Evolutionary conservation across 2,329 filamentous ascomycete species (phyloP).

Genomic region (Xylaria sp.): DNA sequence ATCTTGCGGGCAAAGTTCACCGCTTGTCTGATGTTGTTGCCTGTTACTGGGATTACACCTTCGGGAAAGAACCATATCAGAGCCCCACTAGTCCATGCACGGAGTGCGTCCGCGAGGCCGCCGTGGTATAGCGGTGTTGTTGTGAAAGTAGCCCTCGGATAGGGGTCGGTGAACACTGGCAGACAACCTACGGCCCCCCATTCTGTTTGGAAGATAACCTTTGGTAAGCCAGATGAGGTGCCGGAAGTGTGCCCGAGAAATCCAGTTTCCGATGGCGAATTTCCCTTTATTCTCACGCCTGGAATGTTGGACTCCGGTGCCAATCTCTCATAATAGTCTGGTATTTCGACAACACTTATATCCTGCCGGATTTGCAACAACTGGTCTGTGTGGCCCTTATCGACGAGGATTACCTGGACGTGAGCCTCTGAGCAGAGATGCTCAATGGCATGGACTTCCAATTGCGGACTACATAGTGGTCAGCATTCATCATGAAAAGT

Average conservation of each 20-base stretch:
- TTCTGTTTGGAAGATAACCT: conserved; percentile 56
- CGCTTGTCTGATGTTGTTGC: conserved; percentile 45
- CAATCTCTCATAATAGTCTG: conserved; percentile 5
- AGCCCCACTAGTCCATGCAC: conserved; percentile 55
- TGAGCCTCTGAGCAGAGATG: conserved; percentile 47
- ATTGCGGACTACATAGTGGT: conserved; percentile 39
- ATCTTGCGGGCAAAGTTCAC: conserved; percentile 35
- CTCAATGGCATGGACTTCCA: conserved; percentile 41
- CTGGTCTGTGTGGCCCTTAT: conserved; percentile 28
- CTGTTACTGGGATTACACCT: conserved; percentile 50
- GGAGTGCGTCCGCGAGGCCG: conserved; percentile 56
- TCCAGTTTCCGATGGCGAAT: conserved; percentile 37
- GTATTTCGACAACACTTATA: conserved; percentile 17
- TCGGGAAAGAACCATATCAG: conserved; percentile 60
- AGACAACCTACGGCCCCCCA: conserved; percentile 50
- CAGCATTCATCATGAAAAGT: background rate
- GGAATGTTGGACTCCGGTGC: background rate
- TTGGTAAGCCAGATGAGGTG: conserved; percentile 58
- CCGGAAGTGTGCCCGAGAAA: conserved; percentile 61
- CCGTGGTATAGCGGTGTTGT: conserved; percentile 63
- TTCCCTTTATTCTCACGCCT: background rate
- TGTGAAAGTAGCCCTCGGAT: conserved; percentile 50
- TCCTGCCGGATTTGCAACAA: conserved; percentile 4
- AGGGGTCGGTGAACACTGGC: conserved; percentile 38
- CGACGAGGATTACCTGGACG: conserved; percentile 41